phyloP scores from a whole-genome alignment of 2,329 filamentous ascomycete species.

The Xylaria arbuscula region DNA sequence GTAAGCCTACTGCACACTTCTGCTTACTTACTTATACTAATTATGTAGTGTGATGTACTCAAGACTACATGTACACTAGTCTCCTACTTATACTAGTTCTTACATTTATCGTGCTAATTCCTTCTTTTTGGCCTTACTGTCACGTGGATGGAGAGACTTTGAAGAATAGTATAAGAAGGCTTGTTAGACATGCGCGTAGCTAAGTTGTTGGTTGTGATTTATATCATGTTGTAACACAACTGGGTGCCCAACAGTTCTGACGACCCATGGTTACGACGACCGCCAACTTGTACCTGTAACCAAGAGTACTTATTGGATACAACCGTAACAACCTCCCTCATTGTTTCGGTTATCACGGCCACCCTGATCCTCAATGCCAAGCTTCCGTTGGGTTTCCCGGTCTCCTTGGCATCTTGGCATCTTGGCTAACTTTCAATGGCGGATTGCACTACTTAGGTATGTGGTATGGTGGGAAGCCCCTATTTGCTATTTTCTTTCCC shows the following conservation, averaged over 20 bases:
- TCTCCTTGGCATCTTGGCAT: constrained; percentile 33
- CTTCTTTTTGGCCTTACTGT: too few relatives aligned
- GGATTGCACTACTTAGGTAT: not conserved
- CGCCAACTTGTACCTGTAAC: not conserved
- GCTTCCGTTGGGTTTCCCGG: not conserved
- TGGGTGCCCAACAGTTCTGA: too few relatives aligned
- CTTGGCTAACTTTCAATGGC: not conserved
- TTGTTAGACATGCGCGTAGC: too few relatives aligned
- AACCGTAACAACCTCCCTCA: not conserved
- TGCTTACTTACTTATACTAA: not conserved
- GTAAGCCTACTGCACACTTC: not conserved
- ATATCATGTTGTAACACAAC: too few relatives aligned
- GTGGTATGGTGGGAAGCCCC: constrained; percentile 6
- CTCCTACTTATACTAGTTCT: too few relatives aligned
- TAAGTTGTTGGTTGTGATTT: too few relatives aligned
- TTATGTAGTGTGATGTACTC: not conserved
- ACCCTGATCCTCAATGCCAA: constrained; percentile 25
- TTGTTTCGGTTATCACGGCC: constrained; percentile 35
- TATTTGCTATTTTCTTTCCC: constrained; percentile 1
- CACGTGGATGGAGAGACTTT: too few relatives aligned
- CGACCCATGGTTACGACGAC: not conserved
- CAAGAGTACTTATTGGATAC: not conserved
- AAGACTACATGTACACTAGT: not conserved
- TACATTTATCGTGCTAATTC: too few relatives aligned
- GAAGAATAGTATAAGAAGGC: too few relatives aligned